A percentile compares a stretch with the other conserved stretches of the same genome.
These are phyloP conservation scores for Cladophialophora chaetospira DNA, from an alignment of 2,329 filamentous ascomycete genomes.

Conservation along the genomic window DNA sequence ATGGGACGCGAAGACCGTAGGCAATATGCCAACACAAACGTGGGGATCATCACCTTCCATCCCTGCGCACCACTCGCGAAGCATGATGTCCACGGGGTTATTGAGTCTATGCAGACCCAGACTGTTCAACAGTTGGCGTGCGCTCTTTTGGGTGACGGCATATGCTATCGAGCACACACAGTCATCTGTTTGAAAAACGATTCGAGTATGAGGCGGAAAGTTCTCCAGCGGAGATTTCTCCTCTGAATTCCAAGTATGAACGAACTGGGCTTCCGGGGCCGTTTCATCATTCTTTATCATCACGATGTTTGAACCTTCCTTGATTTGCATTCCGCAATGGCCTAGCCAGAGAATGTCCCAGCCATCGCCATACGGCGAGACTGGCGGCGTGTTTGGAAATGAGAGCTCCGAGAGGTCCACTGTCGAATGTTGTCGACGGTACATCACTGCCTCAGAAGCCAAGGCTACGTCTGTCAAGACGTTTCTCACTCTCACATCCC, in stretches of 20 bases:
- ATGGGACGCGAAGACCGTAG: neutral
- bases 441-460: neutral
- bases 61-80: neutral
- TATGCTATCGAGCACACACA: neutral
- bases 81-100: neutral
- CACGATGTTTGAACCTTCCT: neutral
- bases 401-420: neutral
- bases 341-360: slow-evolving; percentile 58
- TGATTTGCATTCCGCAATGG: slow-evolving; percentile 42
- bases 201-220: neutral
- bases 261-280: neutral
- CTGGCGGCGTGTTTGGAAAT: neutral
- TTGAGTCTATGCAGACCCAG: neutral
- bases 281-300: neutral
- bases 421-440: neutral
- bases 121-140: neutral
- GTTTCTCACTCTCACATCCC: slow-evolving; percentile 40
- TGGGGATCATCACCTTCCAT: neutral
- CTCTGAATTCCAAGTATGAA: neutral
- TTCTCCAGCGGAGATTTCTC: neutral
- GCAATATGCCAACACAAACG: neutral
- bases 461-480: neutral
- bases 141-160: neutral
- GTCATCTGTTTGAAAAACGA: neutral
- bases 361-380: slow-evolving; percentile 48